phyloP scores from a whole-genome alignment of 768 basidiomycete species.

The Naganishia vaughanmartiniae region DNA sequence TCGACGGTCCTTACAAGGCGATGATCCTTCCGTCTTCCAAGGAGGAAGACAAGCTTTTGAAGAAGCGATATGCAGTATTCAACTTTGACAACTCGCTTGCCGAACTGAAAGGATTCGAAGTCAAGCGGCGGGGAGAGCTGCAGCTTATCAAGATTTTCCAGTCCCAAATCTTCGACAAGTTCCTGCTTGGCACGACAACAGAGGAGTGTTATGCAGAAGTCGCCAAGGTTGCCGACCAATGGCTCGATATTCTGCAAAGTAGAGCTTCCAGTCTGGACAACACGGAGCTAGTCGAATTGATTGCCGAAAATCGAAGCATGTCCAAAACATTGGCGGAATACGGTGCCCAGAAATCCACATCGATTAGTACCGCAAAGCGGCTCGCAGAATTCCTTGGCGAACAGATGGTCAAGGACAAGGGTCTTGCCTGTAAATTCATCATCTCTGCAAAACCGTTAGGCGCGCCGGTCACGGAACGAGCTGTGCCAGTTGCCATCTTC shows the following conservation, averaged over 20 bases:
- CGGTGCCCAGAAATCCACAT: constrained; percentile 93
- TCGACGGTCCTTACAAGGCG: constrained; percentile 96
- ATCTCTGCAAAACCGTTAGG: constrained; percentile 90
- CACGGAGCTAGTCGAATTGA: constrained; percentile 92
- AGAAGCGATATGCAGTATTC: constrained; percentile 98
- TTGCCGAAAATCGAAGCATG: constrained; percentile 98
- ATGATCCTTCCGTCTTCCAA: constrained; percentile 99
- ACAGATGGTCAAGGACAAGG: constrained; percentile 99
- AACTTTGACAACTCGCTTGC: constrained; percentile 97
- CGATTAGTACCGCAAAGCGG: constrained; percentile 91
- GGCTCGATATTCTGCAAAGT: constrained; percentile 92
- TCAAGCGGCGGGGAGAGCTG: constrained; percentile 93
- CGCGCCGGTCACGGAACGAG: constrained; percentile 93
- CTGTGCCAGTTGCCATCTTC: constrained; percentile 95
- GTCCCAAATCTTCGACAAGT: constrained; percentile 95
- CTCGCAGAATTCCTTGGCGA: constrained; percentile 95
- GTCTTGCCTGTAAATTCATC: constrained; percentile 97
- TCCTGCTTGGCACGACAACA: constrained; percentile 85
- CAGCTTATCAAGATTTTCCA: constrained; percentile 99
- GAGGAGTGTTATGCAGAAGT: constrained; percentile 95
- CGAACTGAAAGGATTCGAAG: constrained; percentile 97
- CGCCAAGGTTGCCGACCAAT: constrained; percentile 87
- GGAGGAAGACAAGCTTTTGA: constrained; percentile 95
- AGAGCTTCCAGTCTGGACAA: constrained; percentile 79
- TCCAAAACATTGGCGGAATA: constrained; percentile 94